Base-by-base conservation (phyloP, 352 stramenopile genomes). In the Pythium vanterpoolii region DNA sequence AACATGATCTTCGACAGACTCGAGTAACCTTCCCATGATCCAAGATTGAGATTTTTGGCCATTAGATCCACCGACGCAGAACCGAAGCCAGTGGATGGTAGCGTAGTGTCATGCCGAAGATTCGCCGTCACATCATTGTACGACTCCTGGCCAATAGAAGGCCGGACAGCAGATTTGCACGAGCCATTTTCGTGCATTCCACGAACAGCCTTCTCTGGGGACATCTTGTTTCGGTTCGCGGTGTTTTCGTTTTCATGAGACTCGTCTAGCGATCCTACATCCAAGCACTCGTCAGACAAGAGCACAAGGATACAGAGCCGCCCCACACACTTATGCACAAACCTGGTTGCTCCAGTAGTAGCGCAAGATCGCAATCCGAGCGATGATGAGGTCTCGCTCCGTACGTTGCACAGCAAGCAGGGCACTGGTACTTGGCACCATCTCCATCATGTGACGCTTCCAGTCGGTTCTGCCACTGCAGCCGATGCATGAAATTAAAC, bases 11-110 rank as follows among this genome's bases (percentile, higher is more conserved):
- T 86, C 10, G 81, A 90, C 45, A 90, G 33, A 21, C 71, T 77
- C n/a, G 81, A 85, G 48, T 87, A 90, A n/a, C 76, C 77, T 56
- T 90, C 78, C 80, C 80, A 90, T 1, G 72, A 74, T 23, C 62
- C 71, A 16, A 88, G 50, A 24, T 82, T 83, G 48, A 81, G 52
- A 40, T 69, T 82, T 38, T 74, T 72, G 28, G 63, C 57, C 5
- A 81, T 50, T 2, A 69, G n/a, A 50, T 80, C 68, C 7, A 74
- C 59, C 5, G 69, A 66, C 16, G 55, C 31, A 1, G 58, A 45
- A 48, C 54, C 58, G 42, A 74, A 66, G 6, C 62, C 23, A 8
- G 47, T 16, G 1, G 56, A 24, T 49, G 16, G 48, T 42, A 36
- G 5, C 16, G 27, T 19, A 6, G 5, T 7, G 5, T 54, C 44